A percentile compares a stretch with the other conserved stretches of the same genome.
These are phyloP conservation scores for Nitzschia sp. DNA, from an alignment of 108 stramenopile genomes.

Conservation along the genomic window DNA sequence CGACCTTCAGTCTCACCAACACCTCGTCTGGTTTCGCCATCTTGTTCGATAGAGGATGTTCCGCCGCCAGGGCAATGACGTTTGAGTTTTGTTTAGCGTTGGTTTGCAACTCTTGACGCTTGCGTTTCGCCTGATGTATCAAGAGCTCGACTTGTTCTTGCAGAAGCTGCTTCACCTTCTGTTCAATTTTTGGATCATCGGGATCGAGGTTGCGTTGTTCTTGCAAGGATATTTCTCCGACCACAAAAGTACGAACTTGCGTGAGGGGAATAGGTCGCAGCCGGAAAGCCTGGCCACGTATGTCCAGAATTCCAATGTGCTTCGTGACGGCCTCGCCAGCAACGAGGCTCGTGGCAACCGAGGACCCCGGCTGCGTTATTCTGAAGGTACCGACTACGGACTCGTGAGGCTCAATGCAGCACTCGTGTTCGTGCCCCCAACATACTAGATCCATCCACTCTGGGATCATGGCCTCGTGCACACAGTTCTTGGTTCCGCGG, in stretches of 20 bases:
- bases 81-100: conserved; percentile 43
- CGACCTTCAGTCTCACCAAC: conserved; percentile 92
- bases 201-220: conserved; percentile 62
- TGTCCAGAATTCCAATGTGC: conserved; percentile 85
- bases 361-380: conserved; percentile 94
- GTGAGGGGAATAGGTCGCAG: conserved; percentile 72
- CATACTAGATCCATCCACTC: conserved; percentile 97
- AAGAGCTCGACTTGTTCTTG: conserved; percentile 64
- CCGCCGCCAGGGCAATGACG: conserved; percentile 22
- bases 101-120: conserved; percentile 37
- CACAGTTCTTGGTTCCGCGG: conserved; percentile 93
- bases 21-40: conserved; percentile 82
- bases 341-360: conserved; percentile 89
- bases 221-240: conserved; percentile 65
- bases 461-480: conserved; percentile 97
- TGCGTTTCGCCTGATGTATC: conserved; percentile 57
- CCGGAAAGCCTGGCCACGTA: conserved; percentile 75
- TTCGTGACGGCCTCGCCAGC: conserved; percentile 90
- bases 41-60: conserved; percentile 42
- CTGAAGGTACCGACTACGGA: conserved; percentile 92
- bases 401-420: conserved; percentile 80
- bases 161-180: conserved; percentile 62
- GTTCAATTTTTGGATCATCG: conserved; percentile 80
- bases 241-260: conserved; percentile 77
- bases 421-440: conserved; percentile 98